Percentiles rank a stretch among this genome's conserved stretches.
These are phyloP conservation scores for Metrosideros polymorpha DNA, from an alignment of 441 rosid species.

Conservation along the genomic window DNA sequence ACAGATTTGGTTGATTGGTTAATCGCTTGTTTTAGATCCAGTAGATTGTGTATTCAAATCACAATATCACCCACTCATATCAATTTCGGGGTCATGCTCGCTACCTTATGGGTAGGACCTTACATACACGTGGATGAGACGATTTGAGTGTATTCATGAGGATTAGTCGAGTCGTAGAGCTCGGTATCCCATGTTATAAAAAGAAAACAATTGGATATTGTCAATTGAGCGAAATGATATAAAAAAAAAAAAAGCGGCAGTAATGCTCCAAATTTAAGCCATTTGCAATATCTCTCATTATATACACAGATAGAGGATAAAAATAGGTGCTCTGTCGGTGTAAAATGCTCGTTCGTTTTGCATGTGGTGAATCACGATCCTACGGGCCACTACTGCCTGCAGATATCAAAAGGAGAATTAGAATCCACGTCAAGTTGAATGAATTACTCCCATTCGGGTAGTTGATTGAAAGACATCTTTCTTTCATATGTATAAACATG, in stretches of 20 bases:
- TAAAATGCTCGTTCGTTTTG: not conserved
- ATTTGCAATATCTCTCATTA: not conserved
- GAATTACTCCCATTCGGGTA: not conserved
- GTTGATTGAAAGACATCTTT: not conserved
- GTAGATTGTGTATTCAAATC: not conserved
- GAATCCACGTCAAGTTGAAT: not conserved
- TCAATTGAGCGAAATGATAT: not conserved
- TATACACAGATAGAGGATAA: not conserved
- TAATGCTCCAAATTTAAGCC: not conserved
- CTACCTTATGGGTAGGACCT: not conserved
- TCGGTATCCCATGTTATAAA: not conserved
- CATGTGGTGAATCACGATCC: not conserved
- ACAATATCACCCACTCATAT: not conserved
- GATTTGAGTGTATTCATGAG: not conserved
- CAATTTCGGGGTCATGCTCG: too few species aligned
- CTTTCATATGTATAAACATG: not conserved
- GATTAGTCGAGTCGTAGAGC: not conserved
- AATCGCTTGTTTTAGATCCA: not conserved
- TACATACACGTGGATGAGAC: not conserved
- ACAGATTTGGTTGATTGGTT: too few species aligned
- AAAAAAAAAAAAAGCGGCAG: not conserved
- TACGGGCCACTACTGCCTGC: not conserved
- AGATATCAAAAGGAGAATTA: not conserved
- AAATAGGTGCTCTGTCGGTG: not conserved
- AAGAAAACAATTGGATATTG: not conserved